phyloP scores from a whole-genome alignment of 129 eudicot genomes.

The Chrysanthemum makinoi region DNA sequence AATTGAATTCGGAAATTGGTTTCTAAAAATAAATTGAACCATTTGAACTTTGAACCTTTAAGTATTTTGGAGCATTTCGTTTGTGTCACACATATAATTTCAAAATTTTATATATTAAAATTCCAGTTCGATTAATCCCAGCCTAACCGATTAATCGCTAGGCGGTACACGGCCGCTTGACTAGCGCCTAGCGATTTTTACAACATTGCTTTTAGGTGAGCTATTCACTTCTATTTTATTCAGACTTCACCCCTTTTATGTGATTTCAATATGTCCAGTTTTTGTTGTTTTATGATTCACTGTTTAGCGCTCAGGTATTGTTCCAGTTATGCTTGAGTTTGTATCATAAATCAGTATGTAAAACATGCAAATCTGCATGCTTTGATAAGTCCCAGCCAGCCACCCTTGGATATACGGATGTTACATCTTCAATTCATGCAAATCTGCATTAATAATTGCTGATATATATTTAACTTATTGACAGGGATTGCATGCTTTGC shows the following conservation, averaged over 20 bases:
- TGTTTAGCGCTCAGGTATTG: neutral
- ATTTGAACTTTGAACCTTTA: too few species aligned
- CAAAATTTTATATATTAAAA: too few species aligned
- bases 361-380: neutral
- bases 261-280: conserved; percentile 1
- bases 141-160: too few species aligned
- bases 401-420: neutral
- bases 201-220: too few species aligned
- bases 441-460: conserved; percentile 17
- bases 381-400: neutral
- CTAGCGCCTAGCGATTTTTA: too few species aligned
- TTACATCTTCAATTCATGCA: conserved; percentile 1
- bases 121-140: neutral
- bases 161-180: too few species aligned
- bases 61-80: too few species aligned
- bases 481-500: conserved; percentile 85
- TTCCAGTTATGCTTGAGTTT: neutral
- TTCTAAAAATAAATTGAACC: too few species aligned
- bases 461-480: conserved; percentile 17
- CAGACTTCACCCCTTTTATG: neutral
- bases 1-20: too few species aligned
- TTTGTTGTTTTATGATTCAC: neutral
- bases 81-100: too few species aligned
- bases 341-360: neutral
- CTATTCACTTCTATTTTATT: neutral